Evolutionary conservation across 495 filamentous ascomycete species (phyloP), one percentile per base, ranked within the genome.

Genomic region (Daldinia bambusicola): DNA sequence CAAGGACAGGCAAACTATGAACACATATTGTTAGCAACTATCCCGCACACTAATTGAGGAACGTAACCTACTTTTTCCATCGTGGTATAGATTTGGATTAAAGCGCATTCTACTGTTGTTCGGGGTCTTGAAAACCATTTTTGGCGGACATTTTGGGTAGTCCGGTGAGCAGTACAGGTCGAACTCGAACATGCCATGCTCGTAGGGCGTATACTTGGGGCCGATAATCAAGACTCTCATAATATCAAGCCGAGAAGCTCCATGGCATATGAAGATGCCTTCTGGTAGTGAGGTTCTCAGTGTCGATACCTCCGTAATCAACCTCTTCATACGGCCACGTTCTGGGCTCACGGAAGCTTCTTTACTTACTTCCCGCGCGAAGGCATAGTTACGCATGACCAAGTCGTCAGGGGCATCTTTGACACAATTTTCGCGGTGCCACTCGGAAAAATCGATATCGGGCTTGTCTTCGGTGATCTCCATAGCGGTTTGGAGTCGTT

Each of bases 171-270:
- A 85, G 55, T 80, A 82, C 56, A 90, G 62, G 69, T 90, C 87
- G 61, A 90, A 89, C 75, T 88, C 88, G 74, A 89, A 90, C 12
- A 89, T 67, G 0, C 87, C 89, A 43, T 85, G 76, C 68, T 88
- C 85, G 80, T 91, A 90, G 13, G 89, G 89, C 9, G 89, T 89
- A 9, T 76, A 82, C 12, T 67, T 71, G 3, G 87, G 86, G 0
- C 88, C 89, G 8, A 86, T 74, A 30, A 91, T 89, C 67, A 91
- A 61, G 22, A 84, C 72, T 71, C 88, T 89, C 75, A 90, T 82
- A 14, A 87, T 71, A 72, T 90, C 88, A 2, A 84, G 79, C 0
- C 88, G 79, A 4, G 79, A 81, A 16, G 81, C 77, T 16, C 84
- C 84, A 60, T 87, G 79, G 20, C 84, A 83, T 36, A 91, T 80